Conservation (phyloP, 306 rosid genomes). For the Abrus pulchellus region DNA sequence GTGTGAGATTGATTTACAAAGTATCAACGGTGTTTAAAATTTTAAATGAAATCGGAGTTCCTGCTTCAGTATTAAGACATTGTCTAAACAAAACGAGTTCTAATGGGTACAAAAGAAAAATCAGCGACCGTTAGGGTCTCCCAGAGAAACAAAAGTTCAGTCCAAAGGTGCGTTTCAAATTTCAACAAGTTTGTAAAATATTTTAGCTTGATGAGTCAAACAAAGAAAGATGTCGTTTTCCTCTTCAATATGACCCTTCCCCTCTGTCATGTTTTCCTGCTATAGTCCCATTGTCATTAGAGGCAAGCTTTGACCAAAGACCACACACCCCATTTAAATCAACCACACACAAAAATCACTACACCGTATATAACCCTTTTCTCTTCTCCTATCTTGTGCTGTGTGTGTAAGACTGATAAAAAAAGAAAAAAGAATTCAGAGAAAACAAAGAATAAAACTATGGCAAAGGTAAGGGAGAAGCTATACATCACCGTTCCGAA, state of each 20-base stretch:
- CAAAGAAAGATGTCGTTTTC: constrained; percentile 40
- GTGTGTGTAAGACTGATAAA: not conserved
- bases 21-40: too few relatives aligned
- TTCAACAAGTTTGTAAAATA: not conserved
- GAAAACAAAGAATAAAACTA: not conserved
- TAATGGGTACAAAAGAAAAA: not conserved
- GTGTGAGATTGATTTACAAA: too few relatives aligned
- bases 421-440: not conserved
- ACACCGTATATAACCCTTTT: too few relatives aligned
- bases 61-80: not conserved
- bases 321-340: not conserved
- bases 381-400: not conserved
- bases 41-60: too few relatives aligned
- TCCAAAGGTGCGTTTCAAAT: not conserved
- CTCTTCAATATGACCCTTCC: not conserved
- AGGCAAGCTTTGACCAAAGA: constrained; percentile 43
- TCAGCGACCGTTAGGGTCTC: not conserved
- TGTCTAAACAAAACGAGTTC: not conserved
- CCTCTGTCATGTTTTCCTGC: constrained; percentile 38
- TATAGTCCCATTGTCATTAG: not conserved
- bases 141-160: not conserved
- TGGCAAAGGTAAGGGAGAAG: constrained; percentile 59
- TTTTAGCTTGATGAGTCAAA: constrained; percentile 23
- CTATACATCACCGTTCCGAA: constrained; percentile 62
- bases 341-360: not conserved